Evolutionary conservation across 2,329 filamentous ascomycete genomes (phyloP), one percentile per base, ranked within the genome.

Genomic region (Neurospora sp.): DNA sequence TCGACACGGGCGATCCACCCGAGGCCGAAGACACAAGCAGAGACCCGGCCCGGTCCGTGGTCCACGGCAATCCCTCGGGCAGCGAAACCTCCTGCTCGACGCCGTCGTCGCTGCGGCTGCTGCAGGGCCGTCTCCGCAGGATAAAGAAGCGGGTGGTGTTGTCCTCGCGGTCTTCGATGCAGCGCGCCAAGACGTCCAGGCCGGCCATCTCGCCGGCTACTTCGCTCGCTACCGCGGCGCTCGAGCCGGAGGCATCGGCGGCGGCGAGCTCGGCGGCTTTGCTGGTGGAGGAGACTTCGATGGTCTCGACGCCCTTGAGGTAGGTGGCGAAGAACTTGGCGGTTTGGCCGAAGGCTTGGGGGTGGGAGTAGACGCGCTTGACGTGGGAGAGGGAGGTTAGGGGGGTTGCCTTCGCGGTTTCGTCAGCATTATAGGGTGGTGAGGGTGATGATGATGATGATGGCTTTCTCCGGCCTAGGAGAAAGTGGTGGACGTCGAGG

Each of bases 271-370:
- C 89, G 0, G 94, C 95, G 0, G 93, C 96, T 73, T 89, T 90
- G 75, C 91, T 94, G 6, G 96, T 99, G 38, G 91, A 96, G 72
- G 89, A 91, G 62, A 93, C 90, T 78, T 98, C 94, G 71, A 95
- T 87, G 68, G 90, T 86, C 81, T 97, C 93, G n/a, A 90, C 84
- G 66, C 87, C 87, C 74, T 89, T 89, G 72, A 97, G 86, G 75
- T 92, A 84, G 38, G 84, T 82, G 9, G 85, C 83, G 36, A 97
- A 86, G 80, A 97, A 97, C 9, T 78, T 80, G 66, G 89, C 89
- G 80, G 94, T 97, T 81, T 99, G 96, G 36, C 93, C 93, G 84
- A 96, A 97, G 38, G 93, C 96, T 81, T 99, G 96, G 10, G 95
- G 94, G 80, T 99, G 96, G 33, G 93, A 96, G 82, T 97, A 97